These are phyloP conservation scores for Gillenia trifoliata DNA, from an alignment of 306 rosid species.

Conservation along the genomic window DNA sequence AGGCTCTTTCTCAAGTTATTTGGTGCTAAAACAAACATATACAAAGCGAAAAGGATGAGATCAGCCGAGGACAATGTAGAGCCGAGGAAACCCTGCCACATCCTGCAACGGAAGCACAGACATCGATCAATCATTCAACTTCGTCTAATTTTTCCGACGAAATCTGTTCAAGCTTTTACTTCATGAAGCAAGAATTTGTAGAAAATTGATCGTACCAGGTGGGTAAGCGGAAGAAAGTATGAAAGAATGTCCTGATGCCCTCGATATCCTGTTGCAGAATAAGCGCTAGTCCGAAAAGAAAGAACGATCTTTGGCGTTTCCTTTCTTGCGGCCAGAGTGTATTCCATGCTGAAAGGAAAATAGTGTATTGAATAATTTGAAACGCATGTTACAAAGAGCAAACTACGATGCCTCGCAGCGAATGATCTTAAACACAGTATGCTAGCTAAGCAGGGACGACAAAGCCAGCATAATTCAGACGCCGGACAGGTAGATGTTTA, in stretches of 20 bases:
- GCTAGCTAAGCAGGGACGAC: neutral
- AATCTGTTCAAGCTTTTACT: neutral
- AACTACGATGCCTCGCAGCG: too few relatives aligned
- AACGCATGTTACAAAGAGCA: too few relatives aligned
- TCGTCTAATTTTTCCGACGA: neutral
- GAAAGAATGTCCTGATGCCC: slow-evolving; percentile 84
- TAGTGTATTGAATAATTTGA: neutral
- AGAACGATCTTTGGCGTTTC: slow-evolving; percentile 93
- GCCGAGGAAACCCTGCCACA: slow-evolving; percentile 98
- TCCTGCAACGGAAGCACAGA: slow-evolving; percentile 47
- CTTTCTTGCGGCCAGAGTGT: slow-evolving; percentile 97
- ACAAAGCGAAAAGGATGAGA: slow-evolving; percentile 68
- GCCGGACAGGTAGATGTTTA: neutral
- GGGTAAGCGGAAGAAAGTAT: slow-evolving; percentile 88
- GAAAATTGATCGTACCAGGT: slow-evolving; percentile 48
- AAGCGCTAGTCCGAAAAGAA: slow-evolving; percentile 88
- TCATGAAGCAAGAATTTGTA: too few relatives aligned
- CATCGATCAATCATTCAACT: slow-evolving; percentile 8
- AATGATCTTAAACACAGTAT: neutral
- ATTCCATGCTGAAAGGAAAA: slow-evolving; percentile 65
- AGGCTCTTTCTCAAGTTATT: slow-evolving; percentile 81
- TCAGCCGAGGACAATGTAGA: slow-evolving; percentile 81
- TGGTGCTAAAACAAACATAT: slow-evolving; percentile 90
- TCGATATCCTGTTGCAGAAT: slow-evolving; percentile 83
- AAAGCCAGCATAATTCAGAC: neutral